Base-by-base conservation (phyloP, 2,329 filamentous ascomycete species). In the Ophiostoma ips region DNA sequence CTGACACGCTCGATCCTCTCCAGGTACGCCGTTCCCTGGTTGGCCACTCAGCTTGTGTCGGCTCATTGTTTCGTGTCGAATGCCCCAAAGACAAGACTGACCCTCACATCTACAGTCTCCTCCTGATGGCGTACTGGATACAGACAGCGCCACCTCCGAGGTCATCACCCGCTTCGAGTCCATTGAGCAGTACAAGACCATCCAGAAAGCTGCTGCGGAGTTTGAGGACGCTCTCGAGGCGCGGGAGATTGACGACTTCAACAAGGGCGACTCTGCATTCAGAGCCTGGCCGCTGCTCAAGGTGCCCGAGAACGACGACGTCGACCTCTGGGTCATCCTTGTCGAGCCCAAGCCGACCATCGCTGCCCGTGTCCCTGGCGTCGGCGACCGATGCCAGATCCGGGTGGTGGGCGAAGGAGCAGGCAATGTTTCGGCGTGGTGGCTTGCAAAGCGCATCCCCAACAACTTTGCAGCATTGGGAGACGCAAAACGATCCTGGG, bases 171-270 rank as follows among this genome's bases (percentile, higher is more conserved):
- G 33, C 0, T 59, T 59, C 34, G 30, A 52, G 1, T 53, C 52
- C 0, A 11, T 55, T 9, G 46, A 55, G 5, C 48, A 57, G 19
- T 59, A 56, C 36, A 48, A 50, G 9, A 9, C 16, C 0, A 34
- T 56, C 3, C 54, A 56, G 40, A 48, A 52, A 28, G 24, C 50
- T 1, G 57, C 52, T 0, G 49, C 53, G 9, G 48, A 54, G 21
- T 55, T 46, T 11, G 57, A 59, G 11, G 48, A 56, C 4, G 40
- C 43, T 1, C n/a, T 52, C 0, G 56, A 58, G 19, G 13, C 30
- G 18, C 55, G 62, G 24, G 63, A 62, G 9, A 54, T 64, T 0
- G 58, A 60, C 3, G 55, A 58, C 12, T 65, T 66, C 59, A 69
- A 69, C 57, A 61, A 59, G 28, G 57, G 58, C 15, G 55, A 64